These are phyloP conservation scores for Schwanniomyces polymorphus DNA, from an alignment of 805 yeast genomes.

Conservation along the genomic window DNA sequence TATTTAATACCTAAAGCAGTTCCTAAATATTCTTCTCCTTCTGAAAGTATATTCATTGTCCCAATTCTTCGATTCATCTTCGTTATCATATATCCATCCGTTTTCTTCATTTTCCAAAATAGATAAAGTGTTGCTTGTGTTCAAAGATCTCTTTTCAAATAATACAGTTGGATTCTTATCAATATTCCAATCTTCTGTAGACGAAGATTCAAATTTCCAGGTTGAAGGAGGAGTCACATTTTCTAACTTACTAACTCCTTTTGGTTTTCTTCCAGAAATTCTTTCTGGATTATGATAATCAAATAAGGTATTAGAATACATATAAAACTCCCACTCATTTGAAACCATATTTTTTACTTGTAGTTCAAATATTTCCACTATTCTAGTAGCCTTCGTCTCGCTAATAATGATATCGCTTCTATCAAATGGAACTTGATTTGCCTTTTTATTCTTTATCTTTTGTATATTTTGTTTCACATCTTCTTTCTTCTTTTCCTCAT, in stretches of 20 bases:
- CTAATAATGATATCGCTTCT: constrained; percentile 64
- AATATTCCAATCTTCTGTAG: constrained; percentile 60
- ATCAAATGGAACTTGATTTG: constrained; percentile 24
- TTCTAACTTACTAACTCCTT: constrained; percentile 55
- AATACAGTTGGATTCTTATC: constrained; percentile 57
- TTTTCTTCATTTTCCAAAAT: constrained; percentile 31
- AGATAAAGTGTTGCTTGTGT: constrained; percentile 9
- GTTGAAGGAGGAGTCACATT: constrained; percentile 66
- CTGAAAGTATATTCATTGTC: constrained; percentile 49
- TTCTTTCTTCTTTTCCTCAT: constrained; percentile 3
- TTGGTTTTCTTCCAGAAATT: constrained; percentile 54
- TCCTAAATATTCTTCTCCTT: constrained; percentile 56
- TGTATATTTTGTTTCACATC: constrained; percentile 1
- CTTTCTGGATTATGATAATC: constrained; percentile 45
- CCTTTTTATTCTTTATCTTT: constrained; percentile 5
- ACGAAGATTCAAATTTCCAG: constrained; percentile 65
- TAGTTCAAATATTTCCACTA: constrained; percentile 79
- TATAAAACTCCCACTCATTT: constrained; percentile 59
- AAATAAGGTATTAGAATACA: constrained; percentile 57
- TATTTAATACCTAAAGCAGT: constrained; percentile 46
- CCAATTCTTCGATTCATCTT: constrained; percentile 16
- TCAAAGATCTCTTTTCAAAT: constrained; percentile 47
- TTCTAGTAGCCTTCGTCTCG: constrained; percentile 57
- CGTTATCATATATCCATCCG: constrained; percentile 53
- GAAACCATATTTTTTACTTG: constrained; percentile 64